Evolutionary conservation across 2,329 filamentous ascomycete genomes (phyloP).

Genomic region (Phialemoniopsis sp.): DNA sequence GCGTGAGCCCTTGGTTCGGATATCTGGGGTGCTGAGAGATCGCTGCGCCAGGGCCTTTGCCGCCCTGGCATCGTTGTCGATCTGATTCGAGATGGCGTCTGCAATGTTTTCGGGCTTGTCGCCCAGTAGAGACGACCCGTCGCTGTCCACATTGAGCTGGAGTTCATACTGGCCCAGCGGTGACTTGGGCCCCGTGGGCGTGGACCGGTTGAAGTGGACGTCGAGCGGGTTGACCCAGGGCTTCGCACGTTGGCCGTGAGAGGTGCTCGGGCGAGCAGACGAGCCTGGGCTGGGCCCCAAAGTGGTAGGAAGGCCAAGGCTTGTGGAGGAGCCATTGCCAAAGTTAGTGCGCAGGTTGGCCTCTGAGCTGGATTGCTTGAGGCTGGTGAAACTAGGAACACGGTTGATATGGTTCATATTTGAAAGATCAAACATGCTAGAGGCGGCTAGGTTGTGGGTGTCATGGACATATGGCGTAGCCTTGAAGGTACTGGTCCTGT

Average conservation of each 20-base stretch:
- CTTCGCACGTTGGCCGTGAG: conserved; percentile 25
- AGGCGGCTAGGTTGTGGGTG: conserved; percentile 30
- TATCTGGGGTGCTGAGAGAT: neutral
- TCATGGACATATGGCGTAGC: conserved; percentile 24
- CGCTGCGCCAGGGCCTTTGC: neutral
- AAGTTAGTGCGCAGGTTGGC: conserved; percentile 29
- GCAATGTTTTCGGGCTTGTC: conserved; percentile 20
- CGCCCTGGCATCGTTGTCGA: too few relatives aligned
- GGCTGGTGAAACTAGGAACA: conserved; percentile 14
- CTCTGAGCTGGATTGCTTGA: conserved; percentile 32
- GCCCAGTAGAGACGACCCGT: conserved; percentile 20
- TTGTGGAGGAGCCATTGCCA: conserved; percentile 21
- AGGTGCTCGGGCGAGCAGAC: conserved; percentile 19
- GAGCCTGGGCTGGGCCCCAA: conserved; percentile 23
- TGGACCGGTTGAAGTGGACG: conserved; percentile 31
- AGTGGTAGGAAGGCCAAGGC: conserved; percentile 19
- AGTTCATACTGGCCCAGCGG: conserved; percentile 36
- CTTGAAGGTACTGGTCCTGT: conserved; percentile 3
- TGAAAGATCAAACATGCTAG: conserved; percentile 41
- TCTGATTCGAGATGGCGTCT: conserved; percentile 1
- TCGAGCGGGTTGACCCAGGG: conserved; percentile 44
- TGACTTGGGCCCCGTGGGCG: conserved; percentile 24
- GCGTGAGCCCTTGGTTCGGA: conserved; percentile 1
- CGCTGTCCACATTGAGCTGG: conserved; percentile 18
- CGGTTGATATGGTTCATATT: conserved; percentile 11